Conservation (phyloP, 2,329 filamentous ascomycete genomes). For the Aaosphaeria pasadenensis region DNA sequence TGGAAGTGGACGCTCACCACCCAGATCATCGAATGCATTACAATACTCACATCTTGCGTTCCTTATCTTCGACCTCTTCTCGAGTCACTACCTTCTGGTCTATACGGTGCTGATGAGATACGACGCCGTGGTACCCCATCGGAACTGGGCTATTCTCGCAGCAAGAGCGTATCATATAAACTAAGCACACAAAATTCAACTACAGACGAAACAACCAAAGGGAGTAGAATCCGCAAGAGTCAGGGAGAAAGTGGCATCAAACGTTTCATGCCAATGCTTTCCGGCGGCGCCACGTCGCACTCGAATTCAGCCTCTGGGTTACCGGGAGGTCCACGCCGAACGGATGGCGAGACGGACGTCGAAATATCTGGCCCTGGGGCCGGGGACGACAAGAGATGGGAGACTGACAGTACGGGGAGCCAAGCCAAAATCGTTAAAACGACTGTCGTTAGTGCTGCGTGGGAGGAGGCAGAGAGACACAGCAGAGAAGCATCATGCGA, state of each 20-base stretch:
- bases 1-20: constrained; percentile 36
- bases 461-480: constrained; percentile 25
- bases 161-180: constrained; percentile 26
- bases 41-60: constrained; percentile 33
- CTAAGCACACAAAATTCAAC: constrained; percentile 19
- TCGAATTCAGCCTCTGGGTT: constrained; percentile 33
- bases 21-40: constrained; percentile 33
- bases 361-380: constrained; percentile 24
- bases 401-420: constrained; percentile 30
- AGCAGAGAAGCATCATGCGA: constrained; percentile 14
- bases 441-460: constrained; percentile 32
- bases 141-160: constrained; percentile 23
- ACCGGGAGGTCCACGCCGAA: constrained; percentile 27
- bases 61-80: constrained; percentile 35
- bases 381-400: constrained; percentile 24
- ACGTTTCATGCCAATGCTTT: constrained; percentile 28
- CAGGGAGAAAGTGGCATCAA: constrained; percentile 18
- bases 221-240: constrained; percentile 13
- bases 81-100: constrained; percentile 28
- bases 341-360: constrained; percentile 29
- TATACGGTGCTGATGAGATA: constrained; percentile 31
- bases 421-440: constrained; percentile 35
- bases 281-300: constrained; percentile 23
- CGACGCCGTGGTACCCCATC: constrained; percentile 29
- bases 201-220: background rate